Conservation (phyloP, 2,329 filamentous ascomycete species). For the Rosellinia necatrix region DNA sequence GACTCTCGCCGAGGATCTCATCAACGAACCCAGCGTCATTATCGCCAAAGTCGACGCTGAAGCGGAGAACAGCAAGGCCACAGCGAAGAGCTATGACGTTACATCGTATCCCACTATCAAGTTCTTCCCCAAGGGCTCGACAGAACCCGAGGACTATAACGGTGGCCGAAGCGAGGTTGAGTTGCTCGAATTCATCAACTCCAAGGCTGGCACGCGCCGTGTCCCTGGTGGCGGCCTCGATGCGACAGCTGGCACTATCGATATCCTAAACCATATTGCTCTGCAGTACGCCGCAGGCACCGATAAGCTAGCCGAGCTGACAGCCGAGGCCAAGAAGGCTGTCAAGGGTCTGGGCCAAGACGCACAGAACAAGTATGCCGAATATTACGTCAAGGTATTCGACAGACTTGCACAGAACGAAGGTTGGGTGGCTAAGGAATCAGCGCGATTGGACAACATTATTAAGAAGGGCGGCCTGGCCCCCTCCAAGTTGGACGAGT, state of each 20-base stretch:
- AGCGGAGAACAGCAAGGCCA: constrained; percentile 77
- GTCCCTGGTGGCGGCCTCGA: constrained; percentile 79
- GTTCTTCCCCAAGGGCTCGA: constrained; percentile 89
- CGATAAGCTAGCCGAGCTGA: constrained; percentile 64
- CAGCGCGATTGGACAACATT: constrained; percentile 77
- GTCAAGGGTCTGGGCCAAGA: constrained; percentile 67
- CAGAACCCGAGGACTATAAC: constrained; percentile 70
- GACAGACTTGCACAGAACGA: constrained; percentile 81
- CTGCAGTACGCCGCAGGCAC: constrained; percentile 69
- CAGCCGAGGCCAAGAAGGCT: constrained; percentile 73
- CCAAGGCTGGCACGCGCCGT: constrained; percentile 86
- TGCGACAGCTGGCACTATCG: constrained; percentile 78
- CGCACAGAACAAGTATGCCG: constrained; percentile 74
- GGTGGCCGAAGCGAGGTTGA: constrained; percentile 77
- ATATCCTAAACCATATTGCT: constrained; percentile 76
- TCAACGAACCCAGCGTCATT: constrained; percentile 75
- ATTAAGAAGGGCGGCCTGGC: constrained; percentile 85
- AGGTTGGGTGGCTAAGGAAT: constrained; percentile 83
- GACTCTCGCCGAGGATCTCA: constrained; percentile 79
- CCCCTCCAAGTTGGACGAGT: constrained; percentile 84
- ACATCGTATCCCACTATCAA: constrained; percentile 95
- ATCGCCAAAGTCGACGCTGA: constrained; percentile 97
- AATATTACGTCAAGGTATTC: constrained; percentile 93
- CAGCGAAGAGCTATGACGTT: constrained; percentile 76
- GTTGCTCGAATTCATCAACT: constrained; percentile 82